Conservation (phyloP, 176 grass and related monocot genomes). For the Oryza longistaminata region DNA sequence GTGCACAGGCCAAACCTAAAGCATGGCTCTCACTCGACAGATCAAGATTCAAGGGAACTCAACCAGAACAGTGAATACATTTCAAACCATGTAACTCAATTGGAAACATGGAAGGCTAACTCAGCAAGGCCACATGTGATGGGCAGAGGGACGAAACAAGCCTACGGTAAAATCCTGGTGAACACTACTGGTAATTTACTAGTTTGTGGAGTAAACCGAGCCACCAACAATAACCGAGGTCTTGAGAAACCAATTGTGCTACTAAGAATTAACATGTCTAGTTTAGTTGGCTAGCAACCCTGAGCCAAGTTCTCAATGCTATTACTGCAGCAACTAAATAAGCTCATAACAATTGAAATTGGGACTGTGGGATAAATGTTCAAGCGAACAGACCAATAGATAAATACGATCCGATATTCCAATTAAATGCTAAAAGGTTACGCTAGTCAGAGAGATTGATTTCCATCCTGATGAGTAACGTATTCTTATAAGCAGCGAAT, state of each 20-base stretch:
- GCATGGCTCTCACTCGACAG: not conserved
- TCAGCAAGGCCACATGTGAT: not conserved
- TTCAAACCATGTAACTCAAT: not conserved
- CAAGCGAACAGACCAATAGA: slow-evolving; percentile 11
- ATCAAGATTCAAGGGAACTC: not conserved
- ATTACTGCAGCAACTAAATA: not conserved
- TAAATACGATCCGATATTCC: not conserved
- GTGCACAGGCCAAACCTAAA: not conserved
- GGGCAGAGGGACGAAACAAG: not conserved
- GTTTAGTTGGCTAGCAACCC: not conserved
- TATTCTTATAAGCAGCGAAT: not conserved
- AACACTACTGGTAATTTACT: not conserved
- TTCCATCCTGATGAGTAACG: not conserved
- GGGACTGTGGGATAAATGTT: not conserved
- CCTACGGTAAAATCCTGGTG: not conserved
- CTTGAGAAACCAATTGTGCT: not conserved
- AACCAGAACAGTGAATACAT: not conserved
- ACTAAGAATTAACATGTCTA: not conserved
- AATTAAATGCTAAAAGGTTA: not conserved
- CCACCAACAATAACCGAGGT: not conserved
- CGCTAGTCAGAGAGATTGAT: not conserved
- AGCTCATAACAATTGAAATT: not conserved
- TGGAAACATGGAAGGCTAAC: not conserved
- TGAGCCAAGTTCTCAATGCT: not conserved
- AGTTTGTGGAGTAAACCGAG: not conserved